Percentiles rank a stretch among this genome's conserved stretches.
These are phyloP conservation scores for Metschnikowia similis DNA, from an alignment of 805 yeast species.

Conservation along the genomic window DNA sequence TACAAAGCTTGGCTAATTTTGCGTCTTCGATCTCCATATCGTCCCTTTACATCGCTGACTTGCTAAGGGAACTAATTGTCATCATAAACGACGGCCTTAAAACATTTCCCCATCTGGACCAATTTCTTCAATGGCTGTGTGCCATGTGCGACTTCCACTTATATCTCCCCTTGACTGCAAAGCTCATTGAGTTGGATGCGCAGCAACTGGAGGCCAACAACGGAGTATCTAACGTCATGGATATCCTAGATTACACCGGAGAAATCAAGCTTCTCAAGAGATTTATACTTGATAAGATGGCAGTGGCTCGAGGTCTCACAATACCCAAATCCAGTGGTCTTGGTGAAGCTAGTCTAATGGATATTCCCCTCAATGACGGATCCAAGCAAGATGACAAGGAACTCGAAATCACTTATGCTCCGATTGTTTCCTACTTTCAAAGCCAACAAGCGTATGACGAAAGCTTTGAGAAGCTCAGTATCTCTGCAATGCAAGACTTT, in stretches of 20 bases:
- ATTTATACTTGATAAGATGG: constrained; percentile 20
- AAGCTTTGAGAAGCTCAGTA: constrained; percentile 50
- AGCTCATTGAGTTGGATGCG: constrained; percentile 22
- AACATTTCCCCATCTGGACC: constrained; percentile 14
- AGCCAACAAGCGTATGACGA: constrained; percentile 19
- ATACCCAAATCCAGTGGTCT: constrained; percentile 3
- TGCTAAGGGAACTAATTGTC: constrained; percentile 32
- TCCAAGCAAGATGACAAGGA: neutral
- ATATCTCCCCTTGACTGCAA: constrained; percentile 19
- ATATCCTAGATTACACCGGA: constrained; percentile 40
- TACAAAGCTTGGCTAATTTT: constrained; percentile 32
- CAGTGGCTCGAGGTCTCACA: constrained; percentile 7
- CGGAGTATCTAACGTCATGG: constrained; percentile 16
- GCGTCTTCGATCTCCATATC: constrained; percentile 40
- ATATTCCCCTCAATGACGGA: constrained; percentile 5
- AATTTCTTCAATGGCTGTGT: constrained; percentile 37
- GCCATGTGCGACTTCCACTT: constrained; percentile 40
- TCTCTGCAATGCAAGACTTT: constrained; percentile 50
- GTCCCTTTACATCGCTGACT: constrained; percentile 35
- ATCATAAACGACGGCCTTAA: constrained; percentile 39
- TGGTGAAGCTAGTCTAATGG: constrained; percentile 9
- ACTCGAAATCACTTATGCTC: constrained; percentile 13
- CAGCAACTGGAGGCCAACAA: constrained; percentile 11
- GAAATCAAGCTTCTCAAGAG: constrained; percentile 48
- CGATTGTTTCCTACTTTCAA: constrained; percentile 13